Base-by-base conservation (phyloP, 495 filamentous ascomycete genomes). In the Collariella sp. region DNA sequence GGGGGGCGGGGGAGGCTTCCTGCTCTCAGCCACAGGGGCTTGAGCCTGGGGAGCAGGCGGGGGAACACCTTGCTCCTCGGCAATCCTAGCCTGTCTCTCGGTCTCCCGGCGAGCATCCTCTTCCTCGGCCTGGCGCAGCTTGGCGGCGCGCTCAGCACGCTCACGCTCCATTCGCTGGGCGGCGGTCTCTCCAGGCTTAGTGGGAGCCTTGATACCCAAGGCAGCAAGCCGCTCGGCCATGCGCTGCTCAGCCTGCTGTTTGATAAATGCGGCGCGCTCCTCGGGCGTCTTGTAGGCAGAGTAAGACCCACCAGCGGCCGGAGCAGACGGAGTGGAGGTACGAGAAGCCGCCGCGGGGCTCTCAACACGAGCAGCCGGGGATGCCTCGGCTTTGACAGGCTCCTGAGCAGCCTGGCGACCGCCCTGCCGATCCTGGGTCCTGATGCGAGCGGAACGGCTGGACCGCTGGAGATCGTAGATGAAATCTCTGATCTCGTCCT, bases 171-270 rank as follows among this genome's bases (percentile, higher is more conserved):
- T 80, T 41, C 90, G 81, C 71, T 97, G 90, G 48, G 83, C 77
- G 2, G 89, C 71, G 23, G 84, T 86, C 70, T 99, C 93, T 3
- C 82, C 79, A 18, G 79, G 69, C 55, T 81, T 86, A 2, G 80
- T 72, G 26, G 87, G 82, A 24, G 90, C 81, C 63, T 89, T 93
- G 59, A 99, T 80, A 16, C 93, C 93, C 51, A 96, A 80, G 43
- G 91, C 93, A 41, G 94, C 94, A 58, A 99, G 82, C 46, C 93
- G 83, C 67, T 97, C 94, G n/a, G 91, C 90, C 86, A 99, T 96
- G 42, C 91, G 86, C 65, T 89, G 88, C 68, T 97, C 90, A 12
- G 94, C 94, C 66, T 95, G 91, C 67, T 96, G 89, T 66, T 93
- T 93, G 58, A 96, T 95, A 67, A 90, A 96, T 5, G 94, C 89